A percentile compares a stretch with the other conserved stretches of the same genome.
These are phyloP conservation scores for Porcisia deanei DNA, from an alignment of 208 protist genomes.

Conservation along the genomic window DNA sequence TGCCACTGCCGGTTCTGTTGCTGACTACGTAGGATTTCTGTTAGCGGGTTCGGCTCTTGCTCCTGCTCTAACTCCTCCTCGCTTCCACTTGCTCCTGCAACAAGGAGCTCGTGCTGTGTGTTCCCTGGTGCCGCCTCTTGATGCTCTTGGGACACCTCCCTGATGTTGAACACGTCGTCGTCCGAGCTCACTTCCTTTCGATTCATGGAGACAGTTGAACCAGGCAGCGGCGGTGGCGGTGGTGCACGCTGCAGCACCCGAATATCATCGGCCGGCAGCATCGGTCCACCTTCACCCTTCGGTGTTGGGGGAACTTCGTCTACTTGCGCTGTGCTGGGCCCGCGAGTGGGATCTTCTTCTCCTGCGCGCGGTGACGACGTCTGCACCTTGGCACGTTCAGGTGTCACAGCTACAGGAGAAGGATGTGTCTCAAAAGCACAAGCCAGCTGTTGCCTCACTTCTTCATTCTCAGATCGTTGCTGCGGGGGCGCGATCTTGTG, in stretches of 20 bases:
- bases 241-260: conserved; percentile 33
- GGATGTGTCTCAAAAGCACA: not conserved
- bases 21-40: conserved; percentile 15
- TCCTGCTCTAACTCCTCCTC: conserved; percentile 8
- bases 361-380: conserved; percentile 5
- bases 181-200: not conserved
- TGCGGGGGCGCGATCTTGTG: not conserved
- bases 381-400: conserved; percentile 21
- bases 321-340: conserved; percentile 25
- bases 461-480: not conserved
- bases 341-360: conserved; percentile 14
- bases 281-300: conserved; percentile 13
- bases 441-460: not conserved
- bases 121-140: not conserved
- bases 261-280: conserved; percentile 25
- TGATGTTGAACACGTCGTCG: not conserved
- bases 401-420: conserved; percentile 11
- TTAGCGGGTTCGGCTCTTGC: conserved; percentile 6
- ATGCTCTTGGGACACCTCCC: not conserved
- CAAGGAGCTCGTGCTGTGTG: not conserved
- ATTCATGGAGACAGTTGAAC: not conserved
- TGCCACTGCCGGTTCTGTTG: conserved; percentile 29
- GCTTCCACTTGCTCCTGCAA: not conserved
- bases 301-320: conserved; percentile 39
- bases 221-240: conserved; percentile 23